A percentile compares a stretch with the other conserved stretches of the same genome.
phyloP scores from a whole-genome alignment of 768 basidiomycete species.

The Crepidotus variabilis region DNA sequence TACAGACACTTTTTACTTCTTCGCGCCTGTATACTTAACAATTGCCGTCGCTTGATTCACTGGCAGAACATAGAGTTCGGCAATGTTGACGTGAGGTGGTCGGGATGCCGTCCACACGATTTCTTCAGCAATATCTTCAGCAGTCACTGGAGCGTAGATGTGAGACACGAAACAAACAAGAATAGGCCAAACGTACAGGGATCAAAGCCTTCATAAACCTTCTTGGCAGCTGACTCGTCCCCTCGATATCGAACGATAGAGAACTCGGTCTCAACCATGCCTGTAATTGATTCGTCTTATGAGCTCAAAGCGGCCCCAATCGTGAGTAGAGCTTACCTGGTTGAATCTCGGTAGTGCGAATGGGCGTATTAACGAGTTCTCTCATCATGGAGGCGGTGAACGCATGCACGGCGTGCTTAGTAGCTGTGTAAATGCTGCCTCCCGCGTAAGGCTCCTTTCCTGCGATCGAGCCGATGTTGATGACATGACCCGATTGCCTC shows the following conservation, averaged over 20 bases:
- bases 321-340: slow-evolving; percentile 52
- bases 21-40: slow-evolving; percentile 52
- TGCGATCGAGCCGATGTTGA: slow-evolving; percentile 94
- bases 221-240: slow-evolving; percentile 75
- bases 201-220: slow-evolving; percentile 86
- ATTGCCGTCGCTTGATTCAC: slow-evolving; percentile 76
- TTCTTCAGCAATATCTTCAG: slow-evolving; percentile 92
- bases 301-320: slow-evolving; percentile 5
- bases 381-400: slow-evolving; percentile 80
- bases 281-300: slow-evolving; percentile 14
- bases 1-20: slow-evolving; percentile 24
- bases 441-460: slow-evolving; percentile 86
- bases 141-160: slow-evolving; percentile 50
- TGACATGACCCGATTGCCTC: slow-evolving; percentile 79
- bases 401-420: slow-evolving; percentile 81
- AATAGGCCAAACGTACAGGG: slow-evolving; percentile 56
- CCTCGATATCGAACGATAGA: slow-evolving; percentile 89
- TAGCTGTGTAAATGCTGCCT: slow-evolving; percentile 91
- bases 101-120: slow-evolving; percentile 95
- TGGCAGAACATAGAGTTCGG: slow-evolving; percentile 74
- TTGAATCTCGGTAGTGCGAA: slow-evolving; percentile 92
- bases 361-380: slow-evolving; percentile 89
- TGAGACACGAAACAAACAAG: background rate
- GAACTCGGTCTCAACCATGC: slow-evolving; percentile 67
- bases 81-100: slow-evolving; percentile 90